phyloP scores from a whole-genome alignment of 345 rosid genomes.

The Balakata baccata region DNA sequence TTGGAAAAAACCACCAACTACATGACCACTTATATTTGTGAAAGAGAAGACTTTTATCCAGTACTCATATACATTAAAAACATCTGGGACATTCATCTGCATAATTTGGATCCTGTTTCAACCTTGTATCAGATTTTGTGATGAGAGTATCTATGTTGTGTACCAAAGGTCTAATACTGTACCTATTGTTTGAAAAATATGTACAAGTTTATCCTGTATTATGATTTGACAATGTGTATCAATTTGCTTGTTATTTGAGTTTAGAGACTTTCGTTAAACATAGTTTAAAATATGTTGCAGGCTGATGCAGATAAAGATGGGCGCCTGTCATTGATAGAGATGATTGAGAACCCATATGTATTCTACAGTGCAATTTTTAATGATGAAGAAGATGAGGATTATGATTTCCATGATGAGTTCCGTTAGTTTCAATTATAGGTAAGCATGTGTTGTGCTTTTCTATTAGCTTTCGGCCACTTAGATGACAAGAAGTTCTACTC shows the following conservation, averaged over 20 bases:
- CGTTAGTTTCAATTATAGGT: constrained; percentile 39
- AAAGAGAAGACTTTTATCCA: no score
- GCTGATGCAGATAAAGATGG: constrained; percentile 89
- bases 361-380: constrained; percentile 87
- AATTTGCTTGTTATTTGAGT: background rate
- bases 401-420: constrained; percentile 77
- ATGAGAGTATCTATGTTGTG: background rate
- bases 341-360: constrained; percentile 88
- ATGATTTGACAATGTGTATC: background rate
- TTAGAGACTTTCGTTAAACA: background rate
- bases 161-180: background rate
- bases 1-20: no score
- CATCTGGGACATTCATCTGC: no score
- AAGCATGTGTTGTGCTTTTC: background rate
- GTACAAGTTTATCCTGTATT: no score
- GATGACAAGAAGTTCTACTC: background rate
- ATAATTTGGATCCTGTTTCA: no score
- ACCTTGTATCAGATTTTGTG: background rate
- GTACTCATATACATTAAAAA: no score
- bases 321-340: constrained; percentile 66
- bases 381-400: constrained; percentile 67
- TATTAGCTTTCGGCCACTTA: no score
- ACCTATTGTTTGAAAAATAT: no score
- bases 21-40: no score
- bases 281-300: constrained; percentile 40